These are phyloP conservation scores for Turritis glabra DNA, from an alignment of 345 rosid genomes.

Conservation along the genomic window DNA sequence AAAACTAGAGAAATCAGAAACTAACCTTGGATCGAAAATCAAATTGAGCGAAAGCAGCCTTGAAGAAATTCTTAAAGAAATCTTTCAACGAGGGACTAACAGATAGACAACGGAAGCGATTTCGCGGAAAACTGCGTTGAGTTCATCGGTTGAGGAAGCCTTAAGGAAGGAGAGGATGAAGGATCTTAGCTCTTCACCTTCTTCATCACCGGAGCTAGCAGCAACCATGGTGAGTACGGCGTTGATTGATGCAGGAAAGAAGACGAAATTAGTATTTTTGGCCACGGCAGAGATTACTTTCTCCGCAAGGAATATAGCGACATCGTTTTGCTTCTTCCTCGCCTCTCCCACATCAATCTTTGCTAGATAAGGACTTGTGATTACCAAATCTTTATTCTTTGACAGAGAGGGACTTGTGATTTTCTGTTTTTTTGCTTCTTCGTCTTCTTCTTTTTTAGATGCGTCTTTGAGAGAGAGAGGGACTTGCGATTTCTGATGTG, in stretches of 20 bases:
- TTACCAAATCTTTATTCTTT: neutral
- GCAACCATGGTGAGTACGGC: neutral
- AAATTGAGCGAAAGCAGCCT: neutral
- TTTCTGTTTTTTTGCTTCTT: neutral
- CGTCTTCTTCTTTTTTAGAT: neutral
- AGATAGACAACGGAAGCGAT: neutral
- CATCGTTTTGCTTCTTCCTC: slow-evolving; percentile 10
- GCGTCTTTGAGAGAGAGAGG: neutral
- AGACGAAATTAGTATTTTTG: neutral
- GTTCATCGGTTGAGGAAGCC: neutral
- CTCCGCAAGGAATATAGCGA: neutral
- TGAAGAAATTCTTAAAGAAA: slow-evolving; percentile 2
- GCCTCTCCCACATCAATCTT: neutral
- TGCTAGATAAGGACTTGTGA: neutral
- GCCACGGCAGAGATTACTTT: neutral
- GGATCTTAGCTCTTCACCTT: neutral
- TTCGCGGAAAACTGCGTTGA: neutral
- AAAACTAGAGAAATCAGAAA: neutral
- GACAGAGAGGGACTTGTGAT: neutral
- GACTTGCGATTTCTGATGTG: slow-evolving; percentile 3
- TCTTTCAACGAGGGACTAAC: neutral
- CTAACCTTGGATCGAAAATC: slow-evolving; percentile 6
- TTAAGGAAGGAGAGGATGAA: neutral
- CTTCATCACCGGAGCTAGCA: neutral
- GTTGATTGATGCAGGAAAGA: neutral